phyloP scores from a whole-genome alignment of 257 asterid genomes.

The Cordia subcordata region DNA sequence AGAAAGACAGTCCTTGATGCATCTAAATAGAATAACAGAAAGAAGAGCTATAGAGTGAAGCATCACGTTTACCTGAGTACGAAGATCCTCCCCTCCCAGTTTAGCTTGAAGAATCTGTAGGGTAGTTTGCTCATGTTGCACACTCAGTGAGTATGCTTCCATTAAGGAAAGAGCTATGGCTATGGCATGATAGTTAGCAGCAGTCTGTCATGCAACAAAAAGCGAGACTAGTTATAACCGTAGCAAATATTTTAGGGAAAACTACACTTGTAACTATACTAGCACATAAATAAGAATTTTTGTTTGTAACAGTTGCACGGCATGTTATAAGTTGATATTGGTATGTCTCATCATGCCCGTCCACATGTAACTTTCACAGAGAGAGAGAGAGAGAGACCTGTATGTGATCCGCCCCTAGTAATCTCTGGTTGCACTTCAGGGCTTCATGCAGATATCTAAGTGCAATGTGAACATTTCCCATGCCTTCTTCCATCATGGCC shows the following conservation, averaged over 20 bases:
- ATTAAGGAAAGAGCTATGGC: conserved; percentile 98
- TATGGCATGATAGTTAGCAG: conserved; percentile 99
- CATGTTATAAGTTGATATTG: too few relatives aligned
- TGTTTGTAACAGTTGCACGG: too few relatives aligned
- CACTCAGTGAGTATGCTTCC: conserved; percentile 98
- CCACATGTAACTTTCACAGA: not conserved
- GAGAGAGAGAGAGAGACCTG: conserved; percentile 50
- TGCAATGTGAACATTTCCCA: conserved; percentile 99
- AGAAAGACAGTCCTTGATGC: not conserved
- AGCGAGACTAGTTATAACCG: not conserved
- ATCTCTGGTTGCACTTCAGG: conserved; percentile 85
- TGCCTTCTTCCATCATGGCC: conserved; percentile 99
- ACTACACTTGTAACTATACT: too few relatives aligned
- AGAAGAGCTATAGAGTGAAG: conserved; percentile 9
- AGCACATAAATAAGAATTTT: too few relatives aligned
- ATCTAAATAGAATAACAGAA: conserved; percentile 1
- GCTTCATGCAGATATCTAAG: conserved; percentile 99
- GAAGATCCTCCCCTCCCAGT: conserved; percentile 94
- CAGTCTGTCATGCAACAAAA: conserved; percentile 59
- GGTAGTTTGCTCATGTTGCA: conserved; percentile 97
- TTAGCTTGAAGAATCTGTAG: conserved; percentile 91
- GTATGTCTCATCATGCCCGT: too few relatives aligned
- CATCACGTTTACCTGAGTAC: conserved; percentile 74
- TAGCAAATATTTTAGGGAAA: not conserved
- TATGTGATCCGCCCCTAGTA: conserved; percentile 94